Evolutionary conservation across 768 basidiomycete species (phyloP), one percentile per base, ranked within the genome.

Genomic region (Crassisporium funariophilum): DNA sequence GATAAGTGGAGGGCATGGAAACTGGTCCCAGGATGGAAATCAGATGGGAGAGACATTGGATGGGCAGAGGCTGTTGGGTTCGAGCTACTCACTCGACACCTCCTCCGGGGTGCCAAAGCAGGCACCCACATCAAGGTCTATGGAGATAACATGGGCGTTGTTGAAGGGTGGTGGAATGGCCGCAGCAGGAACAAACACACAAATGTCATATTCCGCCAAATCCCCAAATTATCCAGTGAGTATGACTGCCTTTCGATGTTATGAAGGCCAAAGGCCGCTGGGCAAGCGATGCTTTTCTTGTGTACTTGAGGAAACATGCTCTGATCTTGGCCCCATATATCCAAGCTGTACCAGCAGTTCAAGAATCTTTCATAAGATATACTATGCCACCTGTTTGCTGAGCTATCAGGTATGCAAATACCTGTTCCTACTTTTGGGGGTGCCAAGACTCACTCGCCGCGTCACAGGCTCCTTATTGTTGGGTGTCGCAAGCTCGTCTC

Each of bases 21-120:
- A 7, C 44, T 35, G 2, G 2, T 21, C n/a, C 33, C 33, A 2
- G 62, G 59, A 0, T 75, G 71, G 73, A 40, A 60, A 12, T 19
- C 36, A 3, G 49, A 61, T 19, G 33, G 58, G 0, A 35, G 61
- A 1, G 69, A 76, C 46, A 79, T 78, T 44, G 58, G 59, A 0
- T 79, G 76, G 74, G 74, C 73, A 0, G 73, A 79, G 49, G 69
- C 68, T 0, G 49, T 76, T 7, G 68, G 69, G 0, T 69, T 79
- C 41, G 61, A 75, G 21, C 52, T 76, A 13, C 68, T 77, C 25
- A 42, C 67, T 20, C 37, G 7, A 29, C 27, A 29, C 27, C 13
- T 29, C 13, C 27, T 29, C n/a, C 27, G 27, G 27, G 7, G 8
- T 29, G 27, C 13, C 27, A 29, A 13, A 7, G 15, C 19, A 7